Evolutionary conservation across 257 asterid species (phyloP), one percentile per base, ranked within the genome.

Genomic region (Jaltomata sinuosa): DNA sequence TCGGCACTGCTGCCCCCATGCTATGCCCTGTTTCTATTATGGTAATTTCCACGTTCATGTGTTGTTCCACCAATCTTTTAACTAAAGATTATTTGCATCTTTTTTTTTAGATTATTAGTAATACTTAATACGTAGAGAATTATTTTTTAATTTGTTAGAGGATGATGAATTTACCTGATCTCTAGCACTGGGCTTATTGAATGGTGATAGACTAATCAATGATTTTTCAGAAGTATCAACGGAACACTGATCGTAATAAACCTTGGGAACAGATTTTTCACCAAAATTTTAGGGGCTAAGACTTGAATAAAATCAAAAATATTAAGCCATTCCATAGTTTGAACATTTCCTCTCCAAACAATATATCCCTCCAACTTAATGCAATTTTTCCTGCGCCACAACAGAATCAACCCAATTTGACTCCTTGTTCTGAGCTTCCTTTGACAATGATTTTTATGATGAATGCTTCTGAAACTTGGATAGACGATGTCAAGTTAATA

Each of bases 21-120:
- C 94, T 91, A 84, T 92, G 96, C n/a, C 97, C 97, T 16, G 94
- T 40, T 71, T 90, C 32, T 1, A 96, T 91, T 84, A 92, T 91
- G 91, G 93, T 93, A 34, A 89, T 79, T 36, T 92, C 92, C 84
- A 91, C 94, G 7, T 85, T 59, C 82, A 87, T 86, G 83, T 78
- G 89, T 55, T 68, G 32, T 9, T 88, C 88, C 16, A 92, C 85
- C n/a, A n/a, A n/a, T n/a, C n/a, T n/a, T n/a, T n/a, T n/a, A n/a
- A n/a, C n/a, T n/a, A n/a, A n/a, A n/a, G n/a, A n/a, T 32, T 32
- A 32, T 32, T 32, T 32, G 29, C 3, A 12, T 32, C n/a, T n/a
- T n/a, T 32, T 32, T 3, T 32, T 32, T 32, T 32, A 32, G 36
- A 32, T 32, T 32, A 32, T 32, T 2, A 32, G 36, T 32, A 32